These are phyloP conservation scores for Pseudocohnilembus persalinus DNA, from an alignment of 169 alveolate genomes.

Conservation along the genomic window DNA sequence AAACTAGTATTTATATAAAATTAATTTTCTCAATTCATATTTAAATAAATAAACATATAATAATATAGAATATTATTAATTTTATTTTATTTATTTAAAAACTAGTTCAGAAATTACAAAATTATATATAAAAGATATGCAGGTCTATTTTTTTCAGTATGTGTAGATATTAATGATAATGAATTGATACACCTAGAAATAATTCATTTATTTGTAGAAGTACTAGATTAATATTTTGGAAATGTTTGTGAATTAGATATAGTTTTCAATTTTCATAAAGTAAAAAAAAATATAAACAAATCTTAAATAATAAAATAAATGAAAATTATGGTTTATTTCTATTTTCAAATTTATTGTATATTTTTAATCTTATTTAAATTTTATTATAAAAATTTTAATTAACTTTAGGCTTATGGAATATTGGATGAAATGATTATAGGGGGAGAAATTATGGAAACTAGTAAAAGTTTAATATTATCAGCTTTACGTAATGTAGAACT, in stretches of 20 bases:
- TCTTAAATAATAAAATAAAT: slow-evolving; percentile 15
- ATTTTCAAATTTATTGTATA: slow-evolving; percentile 29
- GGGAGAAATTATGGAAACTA: slow-evolving; percentile 80
- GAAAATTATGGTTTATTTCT: slow-evolving; percentile 23
- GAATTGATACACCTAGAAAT: slow-evolving; percentile 81
- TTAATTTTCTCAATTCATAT: too few relatives aligned
- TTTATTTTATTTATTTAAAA: not conserved
- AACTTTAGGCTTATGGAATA: slow-evolving; percentile 57
- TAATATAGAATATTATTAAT: not conserved
- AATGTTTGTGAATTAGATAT: slow-evolving; percentile 91
- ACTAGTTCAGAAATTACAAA: slow-evolving; percentile 78
- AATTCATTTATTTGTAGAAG: slow-evolving; percentile 89
- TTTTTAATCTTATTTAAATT: too few relatives aligned
- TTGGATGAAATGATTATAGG: slow-evolving; percentile 85
- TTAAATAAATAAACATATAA: too few relatives aligned
- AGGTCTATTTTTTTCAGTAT: slow-evolving; percentile 85
- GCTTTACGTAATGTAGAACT: slow-evolving; percentile 49
- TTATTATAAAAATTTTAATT: too few relatives aligned
- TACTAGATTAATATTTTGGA: slow-evolving; percentile 87
- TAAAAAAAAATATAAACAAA: too few relatives aligned
- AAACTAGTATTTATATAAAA: too few relatives aligned
- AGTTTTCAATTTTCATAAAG: slow-evolving; percentile 90
- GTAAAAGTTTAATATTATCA: slow-evolving; percentile 50
- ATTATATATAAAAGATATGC: slow-evolving; percentile 89
- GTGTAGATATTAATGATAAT: slow-evolving; percentile 87